Evolutionary conservation across 768 basidiomycete genomes (phyloP), one percentile per base, ranked within the genome.

Genomic region (Xerocomellus amylosporus): DNA sequence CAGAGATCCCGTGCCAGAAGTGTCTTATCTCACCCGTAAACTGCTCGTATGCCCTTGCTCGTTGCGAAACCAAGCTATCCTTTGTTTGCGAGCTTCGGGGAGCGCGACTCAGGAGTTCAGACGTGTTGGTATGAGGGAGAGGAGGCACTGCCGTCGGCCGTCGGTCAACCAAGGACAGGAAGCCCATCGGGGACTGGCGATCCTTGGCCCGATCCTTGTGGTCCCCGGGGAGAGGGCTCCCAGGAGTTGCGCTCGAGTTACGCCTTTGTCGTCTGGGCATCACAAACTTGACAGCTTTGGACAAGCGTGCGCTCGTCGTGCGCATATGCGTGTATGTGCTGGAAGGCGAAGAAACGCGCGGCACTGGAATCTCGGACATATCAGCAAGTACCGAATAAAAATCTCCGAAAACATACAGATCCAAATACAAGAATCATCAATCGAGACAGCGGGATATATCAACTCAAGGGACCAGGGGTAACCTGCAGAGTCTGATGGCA

Each of bases 21-120:
- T 4, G 9, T 40, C 19, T 42, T 7, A 17, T 20, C 13, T 22
- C 46, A 68, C 69, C 50, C 9, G 46, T 61, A n/a, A 65, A 34
- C 30, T 64, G 60, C 37, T 66, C 71, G 37, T 67, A 70, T 13
- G 65, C 63, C 36, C 37, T 65, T 5, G 67, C 66, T 43, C 66
- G 59, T 50, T 69, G 71, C 19, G 67, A 49, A 13, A 75, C 68
- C 47, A 65, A 53, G 52, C 68, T 73, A 24, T 66, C 63, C 45
- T 61, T 56, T 15, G 58, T 42, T 17, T 58, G 56, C 6, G 51
- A 24, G n/a, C 9, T 43, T 12, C 49, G 48, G 4, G 51, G 57
- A 33, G 47, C 9, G 15, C 55, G 64, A 5, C 43, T 43, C 30
- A 59, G 10, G 31, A 58, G 36, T 33, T 61, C 62, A 12, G 62